Conservation (phyloP, 2,329 filamentous ascomycete species). For the Arthrobotrys iridis region DNA sequence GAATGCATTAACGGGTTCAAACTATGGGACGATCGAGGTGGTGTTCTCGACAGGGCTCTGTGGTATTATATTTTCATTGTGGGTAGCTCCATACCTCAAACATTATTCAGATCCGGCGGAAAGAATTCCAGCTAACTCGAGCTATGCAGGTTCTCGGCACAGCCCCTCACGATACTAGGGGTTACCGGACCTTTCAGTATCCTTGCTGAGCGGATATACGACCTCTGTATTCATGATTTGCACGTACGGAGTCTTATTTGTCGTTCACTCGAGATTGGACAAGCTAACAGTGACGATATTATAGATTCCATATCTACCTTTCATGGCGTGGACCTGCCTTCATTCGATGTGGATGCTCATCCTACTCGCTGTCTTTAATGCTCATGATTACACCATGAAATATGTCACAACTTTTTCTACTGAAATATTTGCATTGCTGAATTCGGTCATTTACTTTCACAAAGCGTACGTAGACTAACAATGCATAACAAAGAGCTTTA, state of each 20-base stretch:
- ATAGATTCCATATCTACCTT: constrained; percentile 70
- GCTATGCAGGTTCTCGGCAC: constrained; percentile 66
- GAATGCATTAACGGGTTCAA: constrained; percentile 70
- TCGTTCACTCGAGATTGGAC: constrained; percentile 30
- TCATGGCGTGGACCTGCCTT: constrained; percentile 75
- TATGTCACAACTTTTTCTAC: constrained; percentile 75
- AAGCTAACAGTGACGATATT: neutral
- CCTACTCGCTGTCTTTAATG: constrained; percentile 73
- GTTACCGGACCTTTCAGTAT: constrained; percentile 76
- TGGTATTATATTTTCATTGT: constrained; percentile 72
- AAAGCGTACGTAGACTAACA: constrained; percentile 64
- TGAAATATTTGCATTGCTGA: constrained; percentile 74
- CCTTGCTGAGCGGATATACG: constrained; percentile 73
- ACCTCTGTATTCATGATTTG: constrained; percentile 68
- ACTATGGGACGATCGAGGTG: constrained; percentile 74
- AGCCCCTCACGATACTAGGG: constrained; percentile 73
- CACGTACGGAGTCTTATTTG: constrained; percentile 61
- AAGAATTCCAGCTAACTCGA: neutral
- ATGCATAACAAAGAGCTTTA: neutral
- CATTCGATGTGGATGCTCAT: constrained; percentile 74
- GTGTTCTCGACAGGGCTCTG: constrained; percentile 74
- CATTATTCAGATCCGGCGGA: neutral
- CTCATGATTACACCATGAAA: constrained; percentile 76
- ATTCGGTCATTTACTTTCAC: constrained; percentile 75
- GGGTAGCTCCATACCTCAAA: constrained; percentile 55